These are phyloP conservation scores for Gypsophila paniculata DNA, from an alignment of 179 eudicot genomes.

Conservation along the genomic window DNA sequence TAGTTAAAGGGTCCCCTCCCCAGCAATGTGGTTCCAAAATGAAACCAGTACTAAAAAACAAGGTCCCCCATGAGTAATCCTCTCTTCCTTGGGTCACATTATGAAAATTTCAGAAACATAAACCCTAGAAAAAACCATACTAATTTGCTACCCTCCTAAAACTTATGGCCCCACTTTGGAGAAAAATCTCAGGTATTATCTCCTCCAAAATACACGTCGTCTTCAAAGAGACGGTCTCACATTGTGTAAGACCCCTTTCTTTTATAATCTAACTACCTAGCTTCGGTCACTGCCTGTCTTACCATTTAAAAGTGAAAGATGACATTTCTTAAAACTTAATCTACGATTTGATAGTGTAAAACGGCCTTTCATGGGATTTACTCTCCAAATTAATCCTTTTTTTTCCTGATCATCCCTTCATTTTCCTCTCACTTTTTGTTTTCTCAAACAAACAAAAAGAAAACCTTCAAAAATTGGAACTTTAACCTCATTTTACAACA, in stretches of 20 bases:
- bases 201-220: not conserved
- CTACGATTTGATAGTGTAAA: no score
- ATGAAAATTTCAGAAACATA: slow-evolving; percentile 22
- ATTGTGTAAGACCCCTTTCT: no score
- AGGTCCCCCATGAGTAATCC: slow-evolving; percentile 20
- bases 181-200: not conserved
- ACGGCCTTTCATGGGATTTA: no score
- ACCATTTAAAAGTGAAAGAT: no score
- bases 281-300: no score
- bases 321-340: no score
- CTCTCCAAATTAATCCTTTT: not conserved
- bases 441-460: slow-evolving; percentile 5
- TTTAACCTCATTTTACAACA: no score
- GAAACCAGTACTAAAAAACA: slow-evolving; percentile 14
- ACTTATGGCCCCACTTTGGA: slow-evolving; percentile 21
- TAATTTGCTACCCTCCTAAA: slow-evolving; percentile 10
- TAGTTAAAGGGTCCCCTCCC: slow-evolving; percentile 22
- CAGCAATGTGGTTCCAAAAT: slow-evolving; percentile 28
- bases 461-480: not conserved
- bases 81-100: slow-evolving; percentile 19
- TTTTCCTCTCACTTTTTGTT: slow-evolving; percentile 6
- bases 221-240: no score
- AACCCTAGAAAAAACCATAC: slow-evolving; percentile 8
- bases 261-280: no score
- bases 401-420: slow-evolving; percentile 1